Conservation (phyloP, 371 early-diverging fungal genomes). For the Mucor mucedo region DNA sequence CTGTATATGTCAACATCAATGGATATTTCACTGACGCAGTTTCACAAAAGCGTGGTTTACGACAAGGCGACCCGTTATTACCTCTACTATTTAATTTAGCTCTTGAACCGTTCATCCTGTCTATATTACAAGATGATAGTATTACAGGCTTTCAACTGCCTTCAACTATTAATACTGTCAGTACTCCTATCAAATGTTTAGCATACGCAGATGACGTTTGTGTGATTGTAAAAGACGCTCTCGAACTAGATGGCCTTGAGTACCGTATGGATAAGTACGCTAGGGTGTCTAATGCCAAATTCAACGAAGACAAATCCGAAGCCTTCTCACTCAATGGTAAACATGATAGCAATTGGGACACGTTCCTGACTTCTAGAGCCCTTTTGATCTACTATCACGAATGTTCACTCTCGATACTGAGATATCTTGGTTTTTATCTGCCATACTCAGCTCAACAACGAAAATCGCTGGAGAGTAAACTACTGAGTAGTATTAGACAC, state of each 20-base stretch:
- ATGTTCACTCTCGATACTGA: neutral
- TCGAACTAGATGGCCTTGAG: neutral
- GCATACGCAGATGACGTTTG: conserved; percentile 22
- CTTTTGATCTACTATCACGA: neutral
- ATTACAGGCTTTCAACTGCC: neutral
- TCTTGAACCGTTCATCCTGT: conserved; percentile 13
- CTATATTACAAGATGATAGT: neutral
- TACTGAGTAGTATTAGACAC: too few relatives aligned
- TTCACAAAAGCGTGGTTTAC: conserved; percentile 6
- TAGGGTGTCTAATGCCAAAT: conserved; percentile 17
- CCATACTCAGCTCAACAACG: neutral
- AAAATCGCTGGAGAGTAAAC: neutral
- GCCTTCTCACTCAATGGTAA: conserved; percentile 15
- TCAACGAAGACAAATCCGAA: conserved; percentile 21
- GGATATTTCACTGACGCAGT: conserved; percentile 12
- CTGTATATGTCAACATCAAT: conserved; percentile 18
- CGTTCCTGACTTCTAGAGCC: neutral
- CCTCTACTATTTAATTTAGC: conserved; percentile 22
- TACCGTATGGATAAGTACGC: conserved; percentile 6
- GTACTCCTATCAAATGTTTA: conserved; percentile 1
- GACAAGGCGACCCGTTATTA: conserved; percentile 12
- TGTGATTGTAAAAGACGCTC: conserved; percentile 1
- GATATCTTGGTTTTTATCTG: conserved; percentile 9
- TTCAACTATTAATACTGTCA: neutral
- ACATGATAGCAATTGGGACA: neutral